Evolutionary conservation across 352 stramenopile species (phyloP), one percentile per base, ranked within the genome.

Genomic region (Globisporangium yorkense): DNA sequence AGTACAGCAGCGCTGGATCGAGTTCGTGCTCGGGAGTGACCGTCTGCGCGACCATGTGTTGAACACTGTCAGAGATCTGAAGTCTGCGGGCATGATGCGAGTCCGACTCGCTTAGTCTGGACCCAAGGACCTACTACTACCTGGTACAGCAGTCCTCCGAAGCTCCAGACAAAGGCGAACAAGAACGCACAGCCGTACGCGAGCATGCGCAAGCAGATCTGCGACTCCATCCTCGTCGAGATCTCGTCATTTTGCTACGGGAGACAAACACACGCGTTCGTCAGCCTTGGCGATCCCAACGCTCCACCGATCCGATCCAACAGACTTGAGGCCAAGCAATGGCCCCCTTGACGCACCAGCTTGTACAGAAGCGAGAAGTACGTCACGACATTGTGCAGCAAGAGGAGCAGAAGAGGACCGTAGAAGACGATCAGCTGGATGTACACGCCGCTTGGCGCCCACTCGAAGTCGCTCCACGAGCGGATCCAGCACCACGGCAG

Each of bases 401-500:
- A 74, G 2, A 72, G 63, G 9, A 81, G 35, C n/a, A 74, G 41
- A 3, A 89, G 56, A 0, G 79, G 82, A 1, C 50, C 56, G 67
- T 89, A 89, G 54, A 89, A 87, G 43, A 87, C 56, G 24, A 68
- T 59, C 24, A 92, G 59, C 50, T 92, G 77, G n/a, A 86, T 51
- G 56, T 77, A 73, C 39, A 88, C 85, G 13, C 68, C 79, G 27
- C 68, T 54, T 1, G 54, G 6, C 3, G 60, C 70, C 79, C 82
- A 92, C 49, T 79, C 59, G 51, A 68, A 74, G 48, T 75, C 69
- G 67, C 63, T 87, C 77, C 77, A 92, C 29, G 71, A 71, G n/a
- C 79, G 79, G 54, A 92, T 71, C 82, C 82, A 89, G 53, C 82
- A 92, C 81, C 82, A 92, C 7, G 79, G 79, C 0, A 80, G 60